Evolutionary conservation across 768 basidiomycete species (phyloP), one percentile per base, ranked within the genome.

Genomic region (Suillus americanus): DNA sequence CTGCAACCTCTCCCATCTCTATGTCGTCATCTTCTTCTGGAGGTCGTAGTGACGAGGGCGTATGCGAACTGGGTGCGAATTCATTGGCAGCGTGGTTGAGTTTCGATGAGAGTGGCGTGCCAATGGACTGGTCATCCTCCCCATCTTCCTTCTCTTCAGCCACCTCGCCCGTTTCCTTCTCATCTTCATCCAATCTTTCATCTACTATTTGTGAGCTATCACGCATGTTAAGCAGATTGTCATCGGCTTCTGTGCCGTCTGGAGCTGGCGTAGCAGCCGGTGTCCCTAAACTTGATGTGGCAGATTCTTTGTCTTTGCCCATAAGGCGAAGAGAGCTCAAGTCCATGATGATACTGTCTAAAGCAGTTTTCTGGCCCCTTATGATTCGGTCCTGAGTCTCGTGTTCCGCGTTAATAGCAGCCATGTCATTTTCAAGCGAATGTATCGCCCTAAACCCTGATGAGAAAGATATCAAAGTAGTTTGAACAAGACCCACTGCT

Each of bases 1-100:
- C 92, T 65, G 91, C 88, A 3, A 94, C 85, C 72, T 94, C 92
- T n/a, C 92, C 92, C 92, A 94, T 94, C 75, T 94, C 92, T 67
- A 94, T 93, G 66, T 94, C 92, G 67, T 91, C 84, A 35, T 81
- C 86, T 75, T 67, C 77, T 14, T 64, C 66, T 68, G 67, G 68
- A 56, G 65, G 65, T 64, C 75, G 77, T 18, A 71, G 68, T 16
- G 67, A 69, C 38, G 67, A 61, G 37, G 74, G 70, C 16, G 78
- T 78, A 16, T 71, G 74, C 28, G 74, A 71, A 20, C 61, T 60
- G 57, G 79, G 79, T 5, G 72, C 45, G 60, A 79, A 77, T 35
- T 78, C 68, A 37, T 72, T 76, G 25, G 75, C 78, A 6, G 66
- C 55, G 13, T 79, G 66, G 68, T 77, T 78, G 33, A 78, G 72